Conservation (phyloP, 2,329 filamentous ascomycete genomes). For the Cladorrhinum sp. region DNA sequence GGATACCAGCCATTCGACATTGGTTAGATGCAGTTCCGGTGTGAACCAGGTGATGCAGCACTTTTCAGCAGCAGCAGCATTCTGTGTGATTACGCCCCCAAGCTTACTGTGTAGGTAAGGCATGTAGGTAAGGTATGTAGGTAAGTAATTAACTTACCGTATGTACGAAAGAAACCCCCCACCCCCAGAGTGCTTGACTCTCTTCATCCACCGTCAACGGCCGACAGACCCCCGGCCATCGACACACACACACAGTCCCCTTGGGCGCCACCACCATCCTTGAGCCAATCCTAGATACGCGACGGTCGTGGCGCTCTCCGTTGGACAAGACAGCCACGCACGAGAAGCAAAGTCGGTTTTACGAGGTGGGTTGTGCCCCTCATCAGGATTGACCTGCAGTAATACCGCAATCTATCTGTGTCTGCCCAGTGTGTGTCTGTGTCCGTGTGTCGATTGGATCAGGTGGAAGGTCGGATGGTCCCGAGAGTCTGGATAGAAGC, state of each 20-base stretch:
- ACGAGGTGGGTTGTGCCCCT: not conserved
- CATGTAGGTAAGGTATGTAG: too few species aligned
- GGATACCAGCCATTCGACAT: not conserved
- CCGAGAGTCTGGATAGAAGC: conserved; percentile 12
- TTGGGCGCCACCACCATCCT: not conserved
- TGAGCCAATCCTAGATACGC: not conserved
- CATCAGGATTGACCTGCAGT: not conserved
- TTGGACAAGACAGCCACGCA: not conserved
- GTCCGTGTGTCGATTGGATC: too few species aligned
- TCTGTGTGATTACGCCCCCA: not conserved
- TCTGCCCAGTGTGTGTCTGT: too few species aligned
- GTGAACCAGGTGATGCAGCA: too few species aligned
- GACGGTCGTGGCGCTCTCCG: not conserved
- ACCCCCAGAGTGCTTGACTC: too few species aligned
- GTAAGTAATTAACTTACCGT: too few species aligned
- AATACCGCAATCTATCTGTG: not conserved
- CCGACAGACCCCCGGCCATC: not conserved
- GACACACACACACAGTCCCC: not conserved
- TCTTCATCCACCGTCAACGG: not conserved
- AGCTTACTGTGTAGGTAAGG: not conserved
- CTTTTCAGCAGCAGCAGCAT: too few species aligned
- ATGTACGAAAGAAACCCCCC: too few species aligned
- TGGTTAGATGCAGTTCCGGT: too few species aligned
- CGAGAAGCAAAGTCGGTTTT: not conserved
- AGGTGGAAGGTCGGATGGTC: not conserved